Conservation (phyloP, 2,329 filamentous ascomycete genomes). For the Neophaeococcomyces mojaviensis region DNA sequence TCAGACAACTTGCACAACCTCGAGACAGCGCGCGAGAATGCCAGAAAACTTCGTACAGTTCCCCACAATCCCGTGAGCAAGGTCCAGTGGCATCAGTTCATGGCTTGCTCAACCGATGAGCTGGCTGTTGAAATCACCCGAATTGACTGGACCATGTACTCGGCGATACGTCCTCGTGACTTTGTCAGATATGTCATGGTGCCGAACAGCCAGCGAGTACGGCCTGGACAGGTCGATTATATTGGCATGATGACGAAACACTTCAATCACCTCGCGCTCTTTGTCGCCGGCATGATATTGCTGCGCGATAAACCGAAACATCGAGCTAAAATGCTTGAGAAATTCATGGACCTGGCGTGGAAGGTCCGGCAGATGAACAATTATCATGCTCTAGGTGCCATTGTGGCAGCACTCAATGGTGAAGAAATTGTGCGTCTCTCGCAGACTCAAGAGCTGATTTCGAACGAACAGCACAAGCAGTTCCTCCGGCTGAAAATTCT, state of each 20-base stretch:
- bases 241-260: conserved; percentile 92
- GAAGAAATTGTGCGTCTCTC: conserved; percentile 75
- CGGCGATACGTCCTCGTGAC: conserved; percentile 84
- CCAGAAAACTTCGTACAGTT: conserved; percentile 62
- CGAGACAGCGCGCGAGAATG: conserved; percentile 75
- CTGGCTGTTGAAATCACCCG: conserved; percentile 87
- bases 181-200: conserved; percentile 85
- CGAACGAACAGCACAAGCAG: conserved; percentile 65
- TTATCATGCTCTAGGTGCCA: conserved; percentile 91
- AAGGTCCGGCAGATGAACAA: conserved; percentile 89
- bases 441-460: conserved; percentile 70
- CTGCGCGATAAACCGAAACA: conserved; percentile 95
- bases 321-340: conserved; percentile 80
- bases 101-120: conserved; percentile 75
- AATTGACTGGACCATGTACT: conserved; percentile 98
- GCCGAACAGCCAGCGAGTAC: conserved; percentile 56
- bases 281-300: conserved; percentile 76
- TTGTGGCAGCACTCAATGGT: conserved; percentile 86
- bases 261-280: conserved; percentile 78
- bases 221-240: conserved; percentile 53
- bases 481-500: conserved; percentile 83
- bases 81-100: conserved; percentile 79
- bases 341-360: conserved; percentile 82
- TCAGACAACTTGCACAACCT: conserved; percentile 42
- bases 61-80: conserved; percentile 68